Evolutionary conservation across 2,329 filamentous ascomycete genomes (phyloP).

Genomic region (Aureobasidium sp.): DNA sequence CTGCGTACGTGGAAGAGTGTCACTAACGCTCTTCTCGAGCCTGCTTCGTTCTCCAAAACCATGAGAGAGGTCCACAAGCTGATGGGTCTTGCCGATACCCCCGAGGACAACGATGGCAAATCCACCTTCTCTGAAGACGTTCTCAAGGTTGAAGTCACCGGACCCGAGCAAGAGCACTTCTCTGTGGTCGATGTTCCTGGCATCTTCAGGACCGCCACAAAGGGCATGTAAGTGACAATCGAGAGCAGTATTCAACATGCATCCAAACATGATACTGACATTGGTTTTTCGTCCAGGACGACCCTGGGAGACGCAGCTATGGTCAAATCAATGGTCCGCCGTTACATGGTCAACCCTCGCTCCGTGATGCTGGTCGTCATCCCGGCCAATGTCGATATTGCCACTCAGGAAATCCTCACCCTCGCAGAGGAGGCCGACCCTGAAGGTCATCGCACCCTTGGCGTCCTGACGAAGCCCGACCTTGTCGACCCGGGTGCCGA

Average conservation of each 20-base stretch:
- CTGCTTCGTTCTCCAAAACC: constrained; percentile 20
- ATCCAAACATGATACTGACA: too few relatives aligned
- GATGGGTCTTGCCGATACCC: constrained; percentile 19
- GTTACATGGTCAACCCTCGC: constrained; percentile 35
- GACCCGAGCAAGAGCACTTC: constrained; percentile 25
- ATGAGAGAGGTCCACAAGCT: constrained; percentile 24
- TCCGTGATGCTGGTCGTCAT: constrained; percentile 40
- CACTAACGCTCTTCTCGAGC: constrained; percentile 22
- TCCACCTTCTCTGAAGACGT: constrained; percentile 27
- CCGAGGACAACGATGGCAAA: neutral
- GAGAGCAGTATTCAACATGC: too few relatives aligned
- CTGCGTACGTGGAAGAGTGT: constrained; percentile 23
- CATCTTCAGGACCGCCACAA: constrained; percentile 29
- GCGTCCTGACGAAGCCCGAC: constrained; percentile 35
- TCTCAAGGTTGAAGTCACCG: constrained; percentile 26
- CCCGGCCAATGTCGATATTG: constrained; percentile 39
- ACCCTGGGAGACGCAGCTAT: constrained; percentile 33
- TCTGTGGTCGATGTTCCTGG: constrained; percentile 29
- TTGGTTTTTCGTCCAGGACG: too few relatives aligned
- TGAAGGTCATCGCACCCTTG: constrained; percentile 29
- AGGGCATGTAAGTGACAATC: too few relatives aligned
- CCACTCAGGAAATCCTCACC: constrained; percentile 41
- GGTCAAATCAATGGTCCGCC: constrained; percentile 34
- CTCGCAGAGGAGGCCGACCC: constrained; percentile 33
- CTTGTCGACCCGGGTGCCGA: constrained; percentile 27